Evolutionary conservation across 140 eudicot species (phyloP).

Genomic region (Oenanthe javanica): DNA sequence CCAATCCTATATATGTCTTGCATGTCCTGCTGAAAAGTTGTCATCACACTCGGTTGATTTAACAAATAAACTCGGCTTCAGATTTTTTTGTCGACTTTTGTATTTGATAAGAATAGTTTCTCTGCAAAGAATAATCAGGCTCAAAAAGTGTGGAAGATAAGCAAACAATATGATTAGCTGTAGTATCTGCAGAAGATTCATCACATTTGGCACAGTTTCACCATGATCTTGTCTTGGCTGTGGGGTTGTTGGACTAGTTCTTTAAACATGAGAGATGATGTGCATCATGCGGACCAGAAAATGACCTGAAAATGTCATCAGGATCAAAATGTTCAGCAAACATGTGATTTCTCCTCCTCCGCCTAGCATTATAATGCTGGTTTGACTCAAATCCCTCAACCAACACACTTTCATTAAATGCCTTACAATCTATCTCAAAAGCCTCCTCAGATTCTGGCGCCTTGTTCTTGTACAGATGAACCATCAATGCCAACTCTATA

Average conservation of each 20-base stretch:
- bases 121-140: constrained; percentile 85
- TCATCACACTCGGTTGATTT: constrained; percentile 67
- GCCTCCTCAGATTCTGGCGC: constrained; percentile 22
- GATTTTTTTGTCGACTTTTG: constrained; percentile 44
- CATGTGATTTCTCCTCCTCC: constrained; percentile 42
- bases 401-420: constrained; percentile 46
- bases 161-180: constrained; percentile 77
- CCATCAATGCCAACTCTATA: constrained; percentile 58
- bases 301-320: constrained; percentile 80
- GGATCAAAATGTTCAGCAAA: constrained; percentile 82
- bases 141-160: constrained; percentile 64
- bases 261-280: constrained; percentile 48
- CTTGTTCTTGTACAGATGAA: constrained; percentile 79
- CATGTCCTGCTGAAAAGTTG: constrained; percentile 33
- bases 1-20: too few relatives aligned
- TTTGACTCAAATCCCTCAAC: constrained; percentile 60
- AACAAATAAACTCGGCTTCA: constrained; percentile 72
- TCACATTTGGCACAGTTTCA: constrained; percentile 47
- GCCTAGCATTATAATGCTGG: constrained; percentile 61
- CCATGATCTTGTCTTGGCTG: constrained; percentile 60
- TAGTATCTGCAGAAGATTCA: constrained; percentile 60
- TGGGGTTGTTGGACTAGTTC: constrained; percentile 44
- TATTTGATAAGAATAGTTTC: constrained; percentile 67
- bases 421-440: constrained; percentile 16
- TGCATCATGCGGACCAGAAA: constrained; percentile 59